phyloP scores from a whole-genome alignment of 768 basidiomycete genomes.

The Polyporus arcularius region DNA sequence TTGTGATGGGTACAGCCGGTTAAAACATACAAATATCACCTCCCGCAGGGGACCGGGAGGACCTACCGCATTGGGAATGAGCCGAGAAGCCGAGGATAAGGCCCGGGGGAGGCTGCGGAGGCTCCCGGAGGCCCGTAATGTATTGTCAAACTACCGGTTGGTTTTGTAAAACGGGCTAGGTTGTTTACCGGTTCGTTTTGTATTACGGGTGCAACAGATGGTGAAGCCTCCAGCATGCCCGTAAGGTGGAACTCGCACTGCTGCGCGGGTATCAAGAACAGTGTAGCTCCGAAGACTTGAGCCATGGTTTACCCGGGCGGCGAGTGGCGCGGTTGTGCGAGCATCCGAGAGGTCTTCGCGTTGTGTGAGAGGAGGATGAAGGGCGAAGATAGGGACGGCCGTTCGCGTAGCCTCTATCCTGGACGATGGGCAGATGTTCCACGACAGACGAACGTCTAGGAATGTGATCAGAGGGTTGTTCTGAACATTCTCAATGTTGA shows the following conservation, averaged over 20 bases:
- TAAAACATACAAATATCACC: no score
- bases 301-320: constrained; percentile 80
- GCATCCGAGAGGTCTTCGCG: constrained; percentile 91
- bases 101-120: no score
- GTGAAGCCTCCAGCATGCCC: constrained; percentile 76
- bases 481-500: not conserved
- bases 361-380: constrained; percentile 94
- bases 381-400: constrained; percentile 94
- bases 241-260: constrained; percentile 97
- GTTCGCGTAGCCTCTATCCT: constrained; percentile 97
- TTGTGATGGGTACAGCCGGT: no score
- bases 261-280: constrained; percentile 89
- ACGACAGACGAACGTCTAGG: constrained; percentile 89
- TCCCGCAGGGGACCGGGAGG: no score
- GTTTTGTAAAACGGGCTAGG: no score
- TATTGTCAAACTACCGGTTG: no score
- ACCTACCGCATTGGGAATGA: no score
- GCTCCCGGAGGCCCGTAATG: no score
- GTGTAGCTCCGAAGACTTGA: constrained; percentile 79
- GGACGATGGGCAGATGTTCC: constrained; percentile 99
- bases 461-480: not conserved
- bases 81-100: no score
- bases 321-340: constrained; percentile 81
- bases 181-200: no score
- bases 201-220: no score